Percentiles rank a stretch among this genome's conserved stretches.
phyloP scores from a whole-genome alignment of 2,329 filamentous ascomycete species.

The Xylaria sp. region DNA sequence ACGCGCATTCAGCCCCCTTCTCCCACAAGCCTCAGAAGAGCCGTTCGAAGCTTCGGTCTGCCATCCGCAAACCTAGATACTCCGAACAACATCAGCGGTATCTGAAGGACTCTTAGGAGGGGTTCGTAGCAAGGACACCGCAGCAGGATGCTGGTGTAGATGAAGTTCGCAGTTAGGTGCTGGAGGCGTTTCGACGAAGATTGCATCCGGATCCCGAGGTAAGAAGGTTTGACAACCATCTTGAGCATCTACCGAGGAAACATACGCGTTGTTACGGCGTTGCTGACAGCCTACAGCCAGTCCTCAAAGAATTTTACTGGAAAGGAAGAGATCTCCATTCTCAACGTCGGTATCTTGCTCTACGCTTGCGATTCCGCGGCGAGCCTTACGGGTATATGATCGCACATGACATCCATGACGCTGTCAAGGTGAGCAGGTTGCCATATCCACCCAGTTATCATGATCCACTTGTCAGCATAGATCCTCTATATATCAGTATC shows the following conservation, averaged over 20 bases:
- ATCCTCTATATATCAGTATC: neutral
- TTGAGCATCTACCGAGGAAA: neutral
- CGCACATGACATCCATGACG: constrained; percentile 36
- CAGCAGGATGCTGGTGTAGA: constrained; percentile 27
- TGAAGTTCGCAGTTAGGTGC: constrained; percentile 33
- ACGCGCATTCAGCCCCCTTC: constrained; percentile 16
- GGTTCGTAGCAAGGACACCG: constrained; percentile 32
- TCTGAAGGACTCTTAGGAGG: constrained; percentile 28
- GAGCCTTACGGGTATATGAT: constrained; percentile 33
- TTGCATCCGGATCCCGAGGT: constrained; percentile 34
- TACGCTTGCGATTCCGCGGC: constrained; percentile 31
- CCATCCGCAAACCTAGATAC: constrained; percentile 23
- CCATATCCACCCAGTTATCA: neutral
- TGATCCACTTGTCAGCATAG: too few species aligned
- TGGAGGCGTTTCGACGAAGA: constrained; percentile 33
- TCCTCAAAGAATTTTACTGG: constrained; percentile 28
- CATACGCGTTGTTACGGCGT: neutral
- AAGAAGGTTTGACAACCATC: constrained; percentile 1
- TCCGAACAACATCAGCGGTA: constrained; percentile 23
- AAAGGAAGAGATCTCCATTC: constrained; percentile 35
- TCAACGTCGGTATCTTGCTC: constrained; percentile 28
- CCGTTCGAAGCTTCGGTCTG: neutral
- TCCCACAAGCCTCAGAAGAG: constrained; percentile 2
- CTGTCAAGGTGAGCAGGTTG: constrained; percentile 23
- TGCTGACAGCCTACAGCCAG: constrained; percentile 5